Conservation (phyloP, 345 rosid species). For the Turnera subulata region DNA sequence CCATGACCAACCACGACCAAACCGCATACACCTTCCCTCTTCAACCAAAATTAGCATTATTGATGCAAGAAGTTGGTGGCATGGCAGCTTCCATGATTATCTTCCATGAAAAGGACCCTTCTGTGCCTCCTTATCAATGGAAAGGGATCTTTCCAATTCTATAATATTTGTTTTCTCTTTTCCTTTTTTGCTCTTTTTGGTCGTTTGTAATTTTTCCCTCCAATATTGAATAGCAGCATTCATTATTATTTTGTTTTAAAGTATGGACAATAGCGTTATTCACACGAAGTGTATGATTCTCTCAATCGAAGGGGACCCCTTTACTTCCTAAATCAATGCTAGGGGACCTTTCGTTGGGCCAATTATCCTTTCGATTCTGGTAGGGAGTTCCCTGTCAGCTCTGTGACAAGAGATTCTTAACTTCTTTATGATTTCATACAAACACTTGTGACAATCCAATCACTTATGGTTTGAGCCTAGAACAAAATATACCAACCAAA, state of each 20-base stretch:
- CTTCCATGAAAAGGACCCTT: slow-evolving; percentile 9
- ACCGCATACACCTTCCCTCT: not conserved
- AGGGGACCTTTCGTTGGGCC: slow-evolving; percentile 8
- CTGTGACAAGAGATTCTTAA: no score
- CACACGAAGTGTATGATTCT: not conserved
- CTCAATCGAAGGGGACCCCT: slow-evolving; percentile 4
- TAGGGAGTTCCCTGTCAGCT: no score
- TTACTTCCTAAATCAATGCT: slow-evolving; percentile 11
- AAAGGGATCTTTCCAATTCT: slow-evolving; percentile 4
- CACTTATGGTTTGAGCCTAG: no score
- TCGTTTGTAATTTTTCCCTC: not conserved
- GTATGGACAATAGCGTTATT: not conserved
- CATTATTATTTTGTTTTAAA: no score
- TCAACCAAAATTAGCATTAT: slow-evolving; percentile 12
- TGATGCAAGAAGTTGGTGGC: slow-evolving; percentile 9
- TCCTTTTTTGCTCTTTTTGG: not conserved
- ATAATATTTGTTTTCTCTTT: not conserved
- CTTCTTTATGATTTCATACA: no score
- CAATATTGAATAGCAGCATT: not conserved
- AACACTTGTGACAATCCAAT: no score
- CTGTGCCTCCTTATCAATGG: slow-evolving; percentile 11
- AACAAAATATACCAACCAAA: no score
- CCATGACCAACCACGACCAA: slow-evolving; percentile 12
- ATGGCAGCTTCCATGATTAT: slow-evolving; percentile 3
- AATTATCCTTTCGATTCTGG: not conserved